A percentile compares a stretch with the other conserved stretches of the same genome.
These are phyloP conservation scores for Teratosphaeria pseudoeucalypti DNA, from an alignment of 2,329 filamentous ascomycete species.

Conservation along the genomic window DNA sequence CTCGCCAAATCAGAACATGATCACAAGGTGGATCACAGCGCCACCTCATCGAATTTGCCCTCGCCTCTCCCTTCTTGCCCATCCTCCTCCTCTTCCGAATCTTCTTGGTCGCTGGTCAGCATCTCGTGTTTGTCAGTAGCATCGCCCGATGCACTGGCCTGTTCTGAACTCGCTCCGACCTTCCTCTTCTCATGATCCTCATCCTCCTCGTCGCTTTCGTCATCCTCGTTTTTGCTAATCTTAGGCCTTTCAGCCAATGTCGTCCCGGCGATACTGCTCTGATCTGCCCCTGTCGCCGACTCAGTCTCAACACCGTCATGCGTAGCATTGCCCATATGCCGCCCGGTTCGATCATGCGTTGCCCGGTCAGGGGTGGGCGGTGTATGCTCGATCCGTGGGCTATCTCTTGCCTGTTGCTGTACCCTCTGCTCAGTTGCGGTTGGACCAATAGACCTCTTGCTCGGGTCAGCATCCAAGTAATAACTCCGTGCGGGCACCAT, in stretches of 20 bases:
- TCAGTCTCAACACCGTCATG: neutral
- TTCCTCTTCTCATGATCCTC: slow-evolving; percentile 2
- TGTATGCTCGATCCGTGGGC: slow-evolving; percentile 40
- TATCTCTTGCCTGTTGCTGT: slow-evolving; percentile 22
- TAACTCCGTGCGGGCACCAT: slow-evolving; percentile 93
- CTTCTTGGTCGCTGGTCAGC: slow-evolving; percentile 2
- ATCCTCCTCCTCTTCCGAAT: slow-evolving; percentile 3
- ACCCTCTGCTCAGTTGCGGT: slow-evolving; percentile 21
- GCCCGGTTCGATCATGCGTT: slow-evolving; percentile 2
- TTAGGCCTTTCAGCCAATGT: slow-evolving; percentile 5
- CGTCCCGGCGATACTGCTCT: neutral
- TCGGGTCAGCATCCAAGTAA: slow-evolving; percentile 79
- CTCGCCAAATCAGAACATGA: neutral
- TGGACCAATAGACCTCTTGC: slow-evolving; percentile 44
- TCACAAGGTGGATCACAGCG: slow-evolving; percentile 1
- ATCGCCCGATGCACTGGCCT: neutral
- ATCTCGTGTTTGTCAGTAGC: neutral
- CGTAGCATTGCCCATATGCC: neutral
- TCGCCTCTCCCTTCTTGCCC: slow-evolving; percentile 2
- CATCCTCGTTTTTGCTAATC: neutral
- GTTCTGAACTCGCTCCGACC: neutral
- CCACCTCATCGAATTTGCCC: slow-evolving; percentile 15
- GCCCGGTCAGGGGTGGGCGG: slow-evolving; percentile 40
- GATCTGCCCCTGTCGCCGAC: neutral
- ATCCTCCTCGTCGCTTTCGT: slow-evolving; percentile 4